Percentiles rank a stretch among this genome's conserved stretches.
Conservation (phyloP, 129 eudicot species). For the Lonicera japonica region DNA sequence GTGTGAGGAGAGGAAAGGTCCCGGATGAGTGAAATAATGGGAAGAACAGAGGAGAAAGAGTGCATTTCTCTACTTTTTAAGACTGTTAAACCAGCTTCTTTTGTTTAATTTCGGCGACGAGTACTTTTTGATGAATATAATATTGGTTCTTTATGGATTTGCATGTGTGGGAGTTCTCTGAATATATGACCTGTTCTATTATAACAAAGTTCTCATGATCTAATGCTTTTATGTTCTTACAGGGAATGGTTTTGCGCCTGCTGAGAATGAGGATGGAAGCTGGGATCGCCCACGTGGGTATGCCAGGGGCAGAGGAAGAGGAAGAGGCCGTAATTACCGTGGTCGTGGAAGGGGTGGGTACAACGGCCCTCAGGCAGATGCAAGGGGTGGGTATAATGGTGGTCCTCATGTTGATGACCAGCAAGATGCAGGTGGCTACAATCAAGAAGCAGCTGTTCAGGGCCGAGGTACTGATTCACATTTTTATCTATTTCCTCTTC, state of each 20-base stretch:
- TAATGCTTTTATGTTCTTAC: not conserved
- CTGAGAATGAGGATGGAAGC: constrained; percentile 81
- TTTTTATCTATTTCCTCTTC: not conserved
- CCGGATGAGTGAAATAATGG: too few species aligned
- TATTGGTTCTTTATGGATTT: not conserved
- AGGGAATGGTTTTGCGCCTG: constrained; percentile 60
- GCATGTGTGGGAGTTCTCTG: too few species aligned
- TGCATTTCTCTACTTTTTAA: not conserved
- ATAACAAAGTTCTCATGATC: not conserved
- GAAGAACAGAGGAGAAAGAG: not conserved
- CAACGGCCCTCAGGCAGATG: constrained; percentile 58
- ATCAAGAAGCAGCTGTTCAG: constrained; percentile 54
- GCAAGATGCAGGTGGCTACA: constrained; percentile 64
- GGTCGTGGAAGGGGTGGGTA: constrained; percentile 90
- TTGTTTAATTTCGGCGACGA: too few species aligned
- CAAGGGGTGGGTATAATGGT: constrained; percentile 29
- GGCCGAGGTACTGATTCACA: constrained; percentile 45
- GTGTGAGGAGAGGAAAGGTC: too few species aligned
- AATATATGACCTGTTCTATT: not conserved
- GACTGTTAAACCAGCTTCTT: too few species aligned
- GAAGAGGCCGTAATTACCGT: constrained; percentile 72
- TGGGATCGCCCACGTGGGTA: constrained; percentile 68
- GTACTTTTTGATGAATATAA: not conserved
- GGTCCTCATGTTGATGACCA: constrained; percentile 11
- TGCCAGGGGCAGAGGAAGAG: constrained; percentile 85